Conservation (phyloP, 257 asterid genomes). For the Mentha longifolia region DNA sequence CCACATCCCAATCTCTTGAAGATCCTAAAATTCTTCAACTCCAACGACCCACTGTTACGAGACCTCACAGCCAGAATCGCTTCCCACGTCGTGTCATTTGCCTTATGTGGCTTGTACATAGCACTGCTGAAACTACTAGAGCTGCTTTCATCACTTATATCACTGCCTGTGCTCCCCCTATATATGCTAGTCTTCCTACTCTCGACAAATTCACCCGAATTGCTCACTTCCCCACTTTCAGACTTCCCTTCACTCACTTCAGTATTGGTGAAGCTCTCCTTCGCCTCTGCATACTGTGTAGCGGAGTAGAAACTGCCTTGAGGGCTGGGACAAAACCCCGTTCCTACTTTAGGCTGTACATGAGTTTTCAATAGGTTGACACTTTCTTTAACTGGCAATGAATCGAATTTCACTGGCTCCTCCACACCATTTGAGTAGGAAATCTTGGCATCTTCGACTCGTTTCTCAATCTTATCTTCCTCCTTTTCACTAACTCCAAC, state of each 20-base stretch:
- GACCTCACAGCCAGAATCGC: conserved; percentile 57
- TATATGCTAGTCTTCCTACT: conserved; percentile 56
- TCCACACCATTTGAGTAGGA: conserved; percentile 39
- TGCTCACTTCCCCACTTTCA: conserved; percentile 52
- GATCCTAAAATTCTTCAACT: conserved; percentile 58
- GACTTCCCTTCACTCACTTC: conserved; percentile 58
- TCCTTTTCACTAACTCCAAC: conserved; percentile 34
- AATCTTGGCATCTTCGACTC: conserved; percentile 37
- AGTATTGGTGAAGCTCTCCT: conserved; percentile 62
- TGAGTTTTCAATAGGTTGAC: conserved; percentile 27
- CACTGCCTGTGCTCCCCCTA: conserved; percentile 60
- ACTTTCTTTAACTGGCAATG: conserved; percentile 36
- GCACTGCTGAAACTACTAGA: conserved; percentile 58
- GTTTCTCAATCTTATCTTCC: conserved; percentile 40
- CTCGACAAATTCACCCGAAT: conserved; percentile 45
- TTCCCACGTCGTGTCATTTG: conserved; percentile 62
- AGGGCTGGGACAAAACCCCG: conserved; percentile 51
- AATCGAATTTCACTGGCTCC: conserved; percentile 39
- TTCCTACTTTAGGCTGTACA: conserved; percentile 38
- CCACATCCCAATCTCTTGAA: conserved; percentile 66
- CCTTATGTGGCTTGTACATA: conserved; percentile 59
- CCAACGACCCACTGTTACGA: conserved; percentile 48
- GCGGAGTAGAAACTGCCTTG: conserved; percentile 61
- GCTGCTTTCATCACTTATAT: conserved; percentile 65
- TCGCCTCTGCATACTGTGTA: conserved; percentile 56